Evolutionary conservation across 495 filamentous ascomycete species (phyloP).

Genomic region (Parachaetomium inaequale): DNA sequence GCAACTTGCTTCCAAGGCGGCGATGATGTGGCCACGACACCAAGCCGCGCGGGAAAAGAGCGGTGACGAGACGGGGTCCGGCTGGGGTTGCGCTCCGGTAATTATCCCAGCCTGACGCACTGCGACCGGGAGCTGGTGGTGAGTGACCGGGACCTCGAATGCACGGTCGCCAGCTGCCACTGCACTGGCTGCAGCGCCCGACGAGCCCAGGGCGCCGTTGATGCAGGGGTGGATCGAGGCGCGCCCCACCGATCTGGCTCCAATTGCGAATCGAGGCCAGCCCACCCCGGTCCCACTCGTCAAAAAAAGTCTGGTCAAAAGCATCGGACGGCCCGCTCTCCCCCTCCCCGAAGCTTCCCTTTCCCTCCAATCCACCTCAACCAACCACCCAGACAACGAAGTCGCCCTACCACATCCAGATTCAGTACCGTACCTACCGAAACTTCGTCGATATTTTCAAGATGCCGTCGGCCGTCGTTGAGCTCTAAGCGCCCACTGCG

Average conservation of each 20-base stretch:
- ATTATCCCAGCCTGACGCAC: conserved; percentile 11
- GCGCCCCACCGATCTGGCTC: conserved; percentile 23
- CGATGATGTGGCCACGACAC: not conserved
- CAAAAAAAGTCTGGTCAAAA: conserved; percentile 38
- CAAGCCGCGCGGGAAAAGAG: conserved; percentile 15
- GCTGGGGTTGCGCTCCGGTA: conserved; percentile 4
- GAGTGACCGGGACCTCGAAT: not conserved
- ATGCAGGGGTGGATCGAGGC: conserved; percentile 4
- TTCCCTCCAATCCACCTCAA: conserved; percentile 31
- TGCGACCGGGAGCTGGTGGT: not conserved
- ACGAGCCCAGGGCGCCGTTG: not conserved
- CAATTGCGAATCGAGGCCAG: conserved; percentile 7
- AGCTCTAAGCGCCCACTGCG: conserved; percentile 92
- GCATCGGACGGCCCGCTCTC: conserved; percentile 33
- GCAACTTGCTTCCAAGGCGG: not conserved
- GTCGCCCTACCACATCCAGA: conserved; percentile 54
- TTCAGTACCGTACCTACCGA: conserved; percentile 36
- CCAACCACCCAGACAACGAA: conserved; percentile 60
- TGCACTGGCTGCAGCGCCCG: too few species aligned
- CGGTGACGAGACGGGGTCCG: conserved; percentile 18
- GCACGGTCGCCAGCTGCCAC: conserved; percentile 16
- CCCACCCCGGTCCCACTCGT: conserved; percentile 20
- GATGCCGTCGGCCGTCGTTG: conserved; percentile 85
- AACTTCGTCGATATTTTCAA: conserved; percentile 75
- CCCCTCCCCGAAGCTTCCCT: conserved; percentile 34